Conservation (phyloP, 2,329 filamentous ascomycete genomes). For the Colletotrichum musae region DNA sequence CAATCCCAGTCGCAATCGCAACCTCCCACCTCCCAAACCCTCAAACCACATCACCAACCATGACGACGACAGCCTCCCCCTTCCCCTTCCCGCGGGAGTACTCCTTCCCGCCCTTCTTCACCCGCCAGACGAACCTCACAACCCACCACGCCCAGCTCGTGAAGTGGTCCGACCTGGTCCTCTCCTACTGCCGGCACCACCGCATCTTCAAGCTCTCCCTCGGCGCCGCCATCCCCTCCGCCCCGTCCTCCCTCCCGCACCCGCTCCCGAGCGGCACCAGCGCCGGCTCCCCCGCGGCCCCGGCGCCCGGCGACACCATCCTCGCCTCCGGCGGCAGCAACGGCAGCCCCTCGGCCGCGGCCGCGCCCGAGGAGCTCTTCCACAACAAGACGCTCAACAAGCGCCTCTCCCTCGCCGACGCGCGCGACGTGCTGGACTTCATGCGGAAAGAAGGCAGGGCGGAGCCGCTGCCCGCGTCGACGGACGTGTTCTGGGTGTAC, state of each 20-base stretch:
- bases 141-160: slow-evolving; percentile 82
- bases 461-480: slow-evolving; percentile 72
- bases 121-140: slow-evolving; percentile 80
- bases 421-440: slow-evolving; percentile 71
- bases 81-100: slow-evolving; percentile 76
- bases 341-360: slow-evolving; percentile 54
- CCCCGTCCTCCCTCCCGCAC: slow-evolving; percentile 53
- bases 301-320: slow-evolving; percentile 51
- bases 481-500: slow-evolving; percentile 79
- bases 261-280: slow-evolving; percentile 49
- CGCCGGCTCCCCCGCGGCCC: slow-evolving; percentile 44
- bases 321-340: slow-evolving; percentile 59
- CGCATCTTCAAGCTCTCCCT: slow-evolving; percentile 83
- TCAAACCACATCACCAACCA: background rate
- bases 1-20: no score
- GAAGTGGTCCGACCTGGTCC: slow-evolving; percentile 90
- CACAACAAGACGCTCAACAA: slow-evolving; percentile 69
- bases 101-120: slow-evolving; percentile 89
- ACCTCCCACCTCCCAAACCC: background rate
- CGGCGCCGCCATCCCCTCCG: slow-evolving; percentile 66
- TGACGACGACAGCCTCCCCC: slow-evolving; percentile 41
- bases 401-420: slow-evolving; percentile 64
- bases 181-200: slow-evolving; percentile 85
- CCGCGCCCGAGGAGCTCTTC: slow-evolving; percentile 64
- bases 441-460: slow-evolving; percentile 72